These are phyloP conservation scores for Diplotaxis tenuifolia DNA, from an alignment of 345 rosid species.

Conservation along the genomic window DNA sequence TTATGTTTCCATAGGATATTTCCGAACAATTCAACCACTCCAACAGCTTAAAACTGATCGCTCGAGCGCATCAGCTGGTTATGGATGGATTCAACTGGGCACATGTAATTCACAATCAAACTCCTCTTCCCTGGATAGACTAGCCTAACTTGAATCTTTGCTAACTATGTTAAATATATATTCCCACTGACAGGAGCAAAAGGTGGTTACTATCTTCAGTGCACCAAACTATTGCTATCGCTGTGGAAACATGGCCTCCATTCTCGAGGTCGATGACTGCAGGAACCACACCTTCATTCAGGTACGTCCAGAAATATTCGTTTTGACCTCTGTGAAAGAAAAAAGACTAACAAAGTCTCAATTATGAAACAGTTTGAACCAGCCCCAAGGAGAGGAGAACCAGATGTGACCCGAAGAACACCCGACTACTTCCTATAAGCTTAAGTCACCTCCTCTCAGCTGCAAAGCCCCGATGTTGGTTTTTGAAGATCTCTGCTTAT, in stretches of 20 bases:
- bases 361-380: slow-evolving; percentile 75
- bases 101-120: slow-evolving; percentile 53
- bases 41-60: slow-evolving; percentile 83
- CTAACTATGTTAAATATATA: not conserved
- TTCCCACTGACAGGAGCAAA: slow-evolving; percentile 77
- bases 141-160: slow-evolving; percentile 2
- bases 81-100: slow-evolving; percentile 99
- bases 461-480: slow-evolving; percentile 28
- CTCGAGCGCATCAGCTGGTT: slow-evolving; percentile 97
- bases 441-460: slow-evolving; percentile 13
- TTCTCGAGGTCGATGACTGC: slow-evolving; percentile 95
- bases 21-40: slow-evolving; percentile 96
- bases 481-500: slow-evolving; percentile 33
- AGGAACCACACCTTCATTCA: slow-evolving; percentile 84
- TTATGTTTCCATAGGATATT: slow-evolving; percentile 56
- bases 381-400: slow-evolving; percentile 98
- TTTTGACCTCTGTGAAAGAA: not conserved
- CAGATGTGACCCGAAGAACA: slow-evolving; percentile 92
- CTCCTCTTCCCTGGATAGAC: not conserved
- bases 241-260: slow-evolving; percentile 99
- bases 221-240: slow-evolving; percentile 98
- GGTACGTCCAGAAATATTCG: slow-evolving; percentile 40
- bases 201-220: slow-evolving; percentile 94
- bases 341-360: slow-evolving; percentile 7
- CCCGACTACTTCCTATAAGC: slow-evolving; percentile 90